phyloP scores from a whole-genome alignment of 1,284 basidiomycete genomes.

The Cutaneotrichosporon cavernicola region DNA sequence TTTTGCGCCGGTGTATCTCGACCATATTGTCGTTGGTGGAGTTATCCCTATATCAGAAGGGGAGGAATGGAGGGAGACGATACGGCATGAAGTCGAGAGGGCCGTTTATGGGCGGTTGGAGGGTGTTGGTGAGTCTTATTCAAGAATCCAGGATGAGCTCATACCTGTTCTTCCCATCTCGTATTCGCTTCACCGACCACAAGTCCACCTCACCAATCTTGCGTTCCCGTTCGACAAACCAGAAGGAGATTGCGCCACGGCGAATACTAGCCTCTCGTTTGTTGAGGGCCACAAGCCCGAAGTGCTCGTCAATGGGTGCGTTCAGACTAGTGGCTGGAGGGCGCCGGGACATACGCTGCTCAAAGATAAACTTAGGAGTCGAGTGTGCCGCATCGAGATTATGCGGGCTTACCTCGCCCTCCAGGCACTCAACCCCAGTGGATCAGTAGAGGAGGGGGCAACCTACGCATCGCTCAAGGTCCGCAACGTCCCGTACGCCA shows the following conservation, averaged over 20 bases:
- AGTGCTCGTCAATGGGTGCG: conserved; percentile 30
- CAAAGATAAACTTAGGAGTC: conserved; percentile 32
- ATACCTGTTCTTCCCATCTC: conserved; percentile 14
- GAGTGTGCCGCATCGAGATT: conserved; percentile 50
- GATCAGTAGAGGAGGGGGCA: neutral
- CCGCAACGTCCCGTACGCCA: conserved; percentile 54
- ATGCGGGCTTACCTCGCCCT: conserved; percentile 54
- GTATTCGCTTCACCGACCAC: conserved; percentile 51
- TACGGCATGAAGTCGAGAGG: conserved; percentile 61
- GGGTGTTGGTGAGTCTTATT: conserved; percentile 32
- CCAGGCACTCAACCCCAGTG: conserved; percentile 3
- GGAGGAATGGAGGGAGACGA: conserved; percentile 59
- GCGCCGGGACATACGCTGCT: conserved; percentile 32
- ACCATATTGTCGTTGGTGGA: conserved; percentile 68
- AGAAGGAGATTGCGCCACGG: conserved; percentile 54
- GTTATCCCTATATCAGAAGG: conserved; percentile 54
- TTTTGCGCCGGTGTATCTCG: conserved; percentile 65
- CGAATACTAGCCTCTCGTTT: conserved; percentile 22
- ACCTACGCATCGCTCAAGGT: conserved; percentile 55
- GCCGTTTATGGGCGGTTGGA: conserved; percentile 52
- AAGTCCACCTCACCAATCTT: conserved; percentile 60
- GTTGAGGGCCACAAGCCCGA: conserved; percentile 63
- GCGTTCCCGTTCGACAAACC: conserved; percentile 23
- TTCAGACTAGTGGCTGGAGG: conserved; percentile 35
- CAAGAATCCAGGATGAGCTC: conserved; percentile 18